Conservation (phyloP, 208 protist genomes). For the Entamoeba moshkovskii region DNA sequence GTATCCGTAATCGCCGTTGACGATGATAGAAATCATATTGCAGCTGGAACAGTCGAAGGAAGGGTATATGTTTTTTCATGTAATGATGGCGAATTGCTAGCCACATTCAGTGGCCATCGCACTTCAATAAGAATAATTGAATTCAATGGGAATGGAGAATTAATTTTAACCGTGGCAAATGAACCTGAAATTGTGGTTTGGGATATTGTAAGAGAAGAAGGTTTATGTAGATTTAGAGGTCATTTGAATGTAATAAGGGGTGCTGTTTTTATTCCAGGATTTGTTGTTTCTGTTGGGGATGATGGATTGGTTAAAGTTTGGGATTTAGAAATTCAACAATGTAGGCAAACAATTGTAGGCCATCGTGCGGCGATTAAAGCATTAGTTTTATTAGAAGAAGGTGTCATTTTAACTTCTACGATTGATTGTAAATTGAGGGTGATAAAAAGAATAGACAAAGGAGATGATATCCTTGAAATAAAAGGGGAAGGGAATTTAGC, state of each 20-base stretch:
- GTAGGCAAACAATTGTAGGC: background rate
- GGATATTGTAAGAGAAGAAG: background rate
- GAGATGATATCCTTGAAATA: background rate
- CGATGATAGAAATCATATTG: background rate
- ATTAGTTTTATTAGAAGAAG: background rate
- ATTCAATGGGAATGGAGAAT: background rate
- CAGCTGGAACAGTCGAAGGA: background rate
- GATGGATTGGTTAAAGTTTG: background rate
- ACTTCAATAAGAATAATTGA: background rate
- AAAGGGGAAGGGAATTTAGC: background rate
- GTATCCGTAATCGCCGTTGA: background rate
- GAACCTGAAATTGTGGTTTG: background rate
- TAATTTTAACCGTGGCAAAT: background rate
- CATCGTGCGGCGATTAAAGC: background rate
- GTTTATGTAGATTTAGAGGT: background rate
- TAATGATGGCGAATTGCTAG: background rate
- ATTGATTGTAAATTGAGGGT: background rate
- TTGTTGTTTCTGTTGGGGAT: background rate
- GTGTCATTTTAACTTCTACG: background rate
- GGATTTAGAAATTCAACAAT: background rate
- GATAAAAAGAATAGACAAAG: background rate
- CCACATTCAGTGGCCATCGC: background rate
- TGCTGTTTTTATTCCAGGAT: background rate
- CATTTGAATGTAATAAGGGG: background rate
- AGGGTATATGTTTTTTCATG: background rate